Evolutionary conservation across 2,329 filamentous ascomycete species (phyloP).

Genomic region (Aureobasidium sp.): DNA sequence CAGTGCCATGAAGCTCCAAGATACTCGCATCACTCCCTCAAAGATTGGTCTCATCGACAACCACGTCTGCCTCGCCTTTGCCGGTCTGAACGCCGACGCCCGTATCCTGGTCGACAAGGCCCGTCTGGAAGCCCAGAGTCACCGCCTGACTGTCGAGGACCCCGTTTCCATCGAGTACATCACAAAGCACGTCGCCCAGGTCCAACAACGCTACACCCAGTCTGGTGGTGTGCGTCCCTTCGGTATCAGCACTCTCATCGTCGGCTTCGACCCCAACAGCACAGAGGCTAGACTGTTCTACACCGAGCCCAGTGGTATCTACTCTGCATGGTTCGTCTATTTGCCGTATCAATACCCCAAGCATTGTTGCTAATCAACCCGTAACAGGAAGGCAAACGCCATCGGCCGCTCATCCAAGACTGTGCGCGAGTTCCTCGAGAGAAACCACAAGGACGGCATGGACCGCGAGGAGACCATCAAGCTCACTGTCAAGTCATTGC

Average conservation of each 20-base stretch:
- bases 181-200: conserved; percentile 94
- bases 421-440: conserved; percentile 94
- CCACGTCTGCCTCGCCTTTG: conserved; percentile 94
- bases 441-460: conserved; percentile 98
- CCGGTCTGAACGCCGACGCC: conserved; percentile 93
- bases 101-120: conserved; percentile 98
- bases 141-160: conserved; percentile 94
- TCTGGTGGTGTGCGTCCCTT: conserved; percentile 98
- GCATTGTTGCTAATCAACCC: not conserved
- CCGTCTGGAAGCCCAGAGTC: conserved; percentile 91
- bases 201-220: conserved; percentile 98
- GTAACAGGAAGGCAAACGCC: conserved; percentile 88
- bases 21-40: conserved; percentile 96
- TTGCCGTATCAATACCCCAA: not conserved
- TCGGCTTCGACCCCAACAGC: conserved; percentile 95
- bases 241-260: conserved; percentile 93
- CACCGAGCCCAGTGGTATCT: conserved; percentile 98
- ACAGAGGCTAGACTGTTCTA: conserved; percentile 86
- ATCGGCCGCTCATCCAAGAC: conserved; percentile 99
- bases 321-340: conserved; percentile 79
- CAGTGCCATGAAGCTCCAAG: conserved; percentile 98
- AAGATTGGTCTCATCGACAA: conserved; percentile 96
- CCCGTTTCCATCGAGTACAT: conserved; percentile 98
- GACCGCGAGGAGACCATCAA: conserved; percentile 93
- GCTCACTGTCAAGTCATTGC: conserved; percentile 91